Base-by-base conservation (phyloP, 2,329 filamentous ascomycete species). In the Cladosporium sp. region DNA sequence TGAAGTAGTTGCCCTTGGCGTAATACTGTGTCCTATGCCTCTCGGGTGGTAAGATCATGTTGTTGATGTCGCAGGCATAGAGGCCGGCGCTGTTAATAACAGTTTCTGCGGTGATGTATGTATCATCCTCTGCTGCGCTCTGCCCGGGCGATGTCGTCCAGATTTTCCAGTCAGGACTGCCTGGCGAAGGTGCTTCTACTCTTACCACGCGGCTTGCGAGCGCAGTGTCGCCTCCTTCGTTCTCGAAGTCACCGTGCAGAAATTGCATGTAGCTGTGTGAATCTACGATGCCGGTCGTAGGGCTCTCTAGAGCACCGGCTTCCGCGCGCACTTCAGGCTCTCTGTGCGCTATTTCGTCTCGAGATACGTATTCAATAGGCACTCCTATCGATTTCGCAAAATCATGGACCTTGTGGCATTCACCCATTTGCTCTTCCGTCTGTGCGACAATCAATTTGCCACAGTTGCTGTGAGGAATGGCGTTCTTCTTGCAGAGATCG, bases 391-490 rank as follows among this genome's bases (percentile, higher is more conserved):
- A 64, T 41, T 72, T 70, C 2, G 80, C 75, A 56, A 81, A 79
- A 1, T 73, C 68, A 63, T 84, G 77, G 0, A 82, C 68, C 41
- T 75, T 74, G 59, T 83, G 70, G 80, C 80, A 42, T 2, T 81
- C 82, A n/a, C 74, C 77, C 66, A 81, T 78, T 73, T 97, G 88
- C 43, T 72, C 73, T 1, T 77, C 76, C 49, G 83, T 86, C 73
- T 97, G 93, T 1, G 92, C 92, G 1, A 97, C 87, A 63, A 97
- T 87, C 91, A 92, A 96, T 74, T 96, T 97, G 55, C 90, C 90
- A 19, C 83, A 87, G 66, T 85, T 85, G 50, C 77, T 77, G 71
- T 93, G 80, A 0, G 82, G 82, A 46, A 98, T 86, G 53, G 71
- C 70, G 62, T 87, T 75, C 53, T 73, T 73, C 4, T 73, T 70